Evolutionary conservation across 805 yeast species (phyloP).

Genomic region (Maudiozyma barnettii): DNA sequence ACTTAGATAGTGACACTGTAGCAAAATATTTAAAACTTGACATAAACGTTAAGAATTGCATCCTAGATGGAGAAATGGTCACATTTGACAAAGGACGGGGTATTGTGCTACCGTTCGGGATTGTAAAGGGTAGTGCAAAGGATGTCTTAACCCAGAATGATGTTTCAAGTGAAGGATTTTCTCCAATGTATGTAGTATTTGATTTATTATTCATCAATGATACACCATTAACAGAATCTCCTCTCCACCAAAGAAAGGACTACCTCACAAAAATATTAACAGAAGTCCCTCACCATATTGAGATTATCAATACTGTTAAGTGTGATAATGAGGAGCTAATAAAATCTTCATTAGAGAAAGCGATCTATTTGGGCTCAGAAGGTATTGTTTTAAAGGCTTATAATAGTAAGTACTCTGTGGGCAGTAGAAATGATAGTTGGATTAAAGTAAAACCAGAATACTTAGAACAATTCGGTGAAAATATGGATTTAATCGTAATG

Average conservation of each 20-base stretch:
- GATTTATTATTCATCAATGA: conserved; percentile 71
- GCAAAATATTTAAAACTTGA: conserved; percentile 40
- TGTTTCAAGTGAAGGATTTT: conserved; percentile 31
- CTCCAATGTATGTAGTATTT: conserved; percentile 56
- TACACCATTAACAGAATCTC: conserved; percentile 41
- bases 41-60: conserved; percentile 29
- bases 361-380: conserved; percentile 59
- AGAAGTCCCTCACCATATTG: conserved; percentile 37
- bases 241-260: conserved; percentile 47
- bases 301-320: conserved; percentile 34
- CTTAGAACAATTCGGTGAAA: conserved; percentile 75
- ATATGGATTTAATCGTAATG: conserved; percentile 66
- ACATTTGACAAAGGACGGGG: conserved; percentile 60
- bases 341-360: conserved; percentile 42
- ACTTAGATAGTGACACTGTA: conserved; percentile 41
- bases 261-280: conserved; percentile 39
- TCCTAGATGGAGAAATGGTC: conserved; percentile 88
- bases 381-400: conserved; percentile 73
- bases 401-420: conserved; percentile 47
- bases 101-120: conserved; percentile 67
- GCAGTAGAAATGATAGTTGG: conserved; percentile 62
- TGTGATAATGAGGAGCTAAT: conserved; percentile 46
- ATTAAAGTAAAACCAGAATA: conserved; percentile 88
- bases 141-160: conserved; percentile 39
- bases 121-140: conserved; percentile 61